Evolutionary conservation across 2,329 filamentous ascomycete species (phyloP).

Genomic region (Penicillium griseofulvum): DNA sequence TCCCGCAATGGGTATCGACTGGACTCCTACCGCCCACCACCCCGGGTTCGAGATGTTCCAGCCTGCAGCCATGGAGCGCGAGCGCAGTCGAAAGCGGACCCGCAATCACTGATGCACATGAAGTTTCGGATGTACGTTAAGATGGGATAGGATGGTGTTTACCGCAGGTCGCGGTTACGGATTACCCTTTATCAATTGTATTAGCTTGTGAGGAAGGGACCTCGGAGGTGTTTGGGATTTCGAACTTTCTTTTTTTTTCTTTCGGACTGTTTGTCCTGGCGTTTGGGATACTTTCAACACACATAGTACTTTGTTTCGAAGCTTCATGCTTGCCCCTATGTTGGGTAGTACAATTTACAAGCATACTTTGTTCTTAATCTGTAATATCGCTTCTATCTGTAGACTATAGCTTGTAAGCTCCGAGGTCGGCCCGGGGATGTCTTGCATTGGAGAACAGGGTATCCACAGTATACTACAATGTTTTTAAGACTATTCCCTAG

Average conservation of each 20-base stretch:
- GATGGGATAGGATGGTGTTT: slow-evolving; percentile 6
- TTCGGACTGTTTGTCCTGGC: background rate
- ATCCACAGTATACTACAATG: background rate
- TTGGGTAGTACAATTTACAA: background rate
- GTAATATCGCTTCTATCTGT: background rate
- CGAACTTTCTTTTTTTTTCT: background rate
- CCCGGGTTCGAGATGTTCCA: slow-evolving; percentile 28
- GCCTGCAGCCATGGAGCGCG: slow-evolving; percentile 20
- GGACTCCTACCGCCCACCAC: slow-evolving; percentile 35
- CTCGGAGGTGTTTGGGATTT: slow-evolving; percentile 2
- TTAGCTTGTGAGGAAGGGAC: slow-evolving; percentile 1
- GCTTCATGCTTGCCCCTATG: background rate
- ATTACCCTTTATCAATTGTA: slow-evolving; percentile 3
- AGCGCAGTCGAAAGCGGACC: slow-evolving; percentile 24
- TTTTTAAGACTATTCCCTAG: background rate
- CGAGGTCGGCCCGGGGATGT: background rate
- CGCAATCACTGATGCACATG: slow-evolving; percentile 17
- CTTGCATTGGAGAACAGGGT: background rate
- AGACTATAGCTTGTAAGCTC: background rate
- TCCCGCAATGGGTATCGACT: slow-evolving; percentile 42
- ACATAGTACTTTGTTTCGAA: background rate
- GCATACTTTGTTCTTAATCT: no score
- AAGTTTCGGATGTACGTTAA: slow-evolving; percentile 10
- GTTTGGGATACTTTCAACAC: background rate
- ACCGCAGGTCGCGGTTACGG: background rate